These are phyloP conservation scores for Conticribra guillardii DNA, from an alignment of 108 stramenopile species.

Conservation along the genomic window DNA sequence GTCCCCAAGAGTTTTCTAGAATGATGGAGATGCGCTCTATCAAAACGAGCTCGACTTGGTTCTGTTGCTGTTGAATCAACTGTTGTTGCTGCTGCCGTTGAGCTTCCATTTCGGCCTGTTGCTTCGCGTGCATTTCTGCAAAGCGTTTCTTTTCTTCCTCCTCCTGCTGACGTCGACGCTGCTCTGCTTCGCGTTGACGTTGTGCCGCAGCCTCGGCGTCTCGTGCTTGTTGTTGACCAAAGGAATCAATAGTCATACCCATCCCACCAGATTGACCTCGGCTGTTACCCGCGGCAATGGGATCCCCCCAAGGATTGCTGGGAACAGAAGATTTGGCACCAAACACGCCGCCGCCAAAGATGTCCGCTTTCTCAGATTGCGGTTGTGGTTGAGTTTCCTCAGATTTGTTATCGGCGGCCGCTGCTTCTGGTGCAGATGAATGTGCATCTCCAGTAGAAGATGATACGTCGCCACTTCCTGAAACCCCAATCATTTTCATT, in stretches of 20 bases:
- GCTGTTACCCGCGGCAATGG: neutral
- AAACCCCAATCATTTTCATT: slow-evolving; percentile 91
- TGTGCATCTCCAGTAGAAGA: slow-evolving; percentile 16
- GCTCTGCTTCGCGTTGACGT: slow-evolving; percentile 58
- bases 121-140: slow-evolving; percentile 60
- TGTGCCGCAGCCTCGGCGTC: slow-evolving; percentile 46
- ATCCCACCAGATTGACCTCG: slow-evolving; percentile 34
- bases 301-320: slow-evolving; percentile 54
- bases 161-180: slow-evolving; percentile 64
- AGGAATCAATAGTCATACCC: slow-evolving; percentile 37
- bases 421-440: neutral
- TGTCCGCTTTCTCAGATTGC: neutral
- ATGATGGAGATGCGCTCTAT: slow-evolving; percentile 85
- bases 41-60: slow-evolving; percentile 86
- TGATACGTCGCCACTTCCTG: slow-evolving; percentile 29
- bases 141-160: slow-evolving; percentile 60
- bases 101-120: slow-evolving; percentile 54
- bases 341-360: slow-evolving; percentile 4
- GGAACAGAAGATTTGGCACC: slow-evolving; percentile 41
- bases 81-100: slow-evolving; percentile 49
- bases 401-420: too few species aligned
- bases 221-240: slow-evolving; percentile 22
- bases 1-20: slow-evolving; percentile 88
- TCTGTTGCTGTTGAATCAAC: slow-evolving; percentile 60
- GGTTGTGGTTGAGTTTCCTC: neutral